phyloP scores from a whole-genome alignment of 2,329 filamentous ascomycete species.

The Fusarium gaditjirri region DNA sequence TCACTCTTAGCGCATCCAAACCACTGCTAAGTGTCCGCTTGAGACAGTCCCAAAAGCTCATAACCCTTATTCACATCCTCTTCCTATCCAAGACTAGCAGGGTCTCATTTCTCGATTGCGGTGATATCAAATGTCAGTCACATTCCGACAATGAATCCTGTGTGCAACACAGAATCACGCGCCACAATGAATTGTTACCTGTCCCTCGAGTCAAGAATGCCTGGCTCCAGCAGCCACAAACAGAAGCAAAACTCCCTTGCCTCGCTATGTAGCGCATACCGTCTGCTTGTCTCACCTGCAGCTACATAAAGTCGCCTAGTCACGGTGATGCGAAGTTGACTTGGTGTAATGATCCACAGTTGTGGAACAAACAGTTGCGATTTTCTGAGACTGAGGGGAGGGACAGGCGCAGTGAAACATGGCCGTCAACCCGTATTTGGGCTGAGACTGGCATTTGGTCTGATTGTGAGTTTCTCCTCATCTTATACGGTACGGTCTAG shows the following conservation, averaged over 20 bases:
- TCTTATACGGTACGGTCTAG: neutral
- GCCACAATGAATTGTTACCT: constrained; percentile 24
- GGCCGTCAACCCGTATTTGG: constrained; percentile 15
- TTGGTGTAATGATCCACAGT: constrained; percentile 14
- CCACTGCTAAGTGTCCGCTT: constrained; percentile 1
- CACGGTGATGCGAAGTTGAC: constrained; percentile 8
- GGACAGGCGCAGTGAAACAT: constrained; percentile 19
- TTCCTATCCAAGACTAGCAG: constrained; percentile 1
- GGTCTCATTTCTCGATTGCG: constrained; percentile 17
- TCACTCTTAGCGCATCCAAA: constrained; percentile 14
- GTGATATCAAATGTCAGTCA: constrained; percentile 25
- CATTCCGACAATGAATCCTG: constrained; percentile 27
- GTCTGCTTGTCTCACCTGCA: constrained; percentile 28
- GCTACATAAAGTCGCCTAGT: constrained; percentile 14
- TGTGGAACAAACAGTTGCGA: constrained; percentile 29
- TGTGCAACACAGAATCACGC: constrained; percentile 9
- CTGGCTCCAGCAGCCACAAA: constrained; percentile 16
- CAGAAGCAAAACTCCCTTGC: constrained; percentile 28
- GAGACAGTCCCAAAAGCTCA: constrained; percentile 10
- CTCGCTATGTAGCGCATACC: constrained; percentile 22
- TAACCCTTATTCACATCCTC: neutral
- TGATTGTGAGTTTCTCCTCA: neutral
- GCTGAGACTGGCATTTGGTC: constrained; percentile 16
- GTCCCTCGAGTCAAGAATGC: constrained; percentile 25
- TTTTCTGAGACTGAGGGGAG: constrained; percentile 21